Evolutionary conservation across 2,329 filamentous ascomycete genomes (phyloP).

Genomic region (Leptodontidium sp.): DNA sequence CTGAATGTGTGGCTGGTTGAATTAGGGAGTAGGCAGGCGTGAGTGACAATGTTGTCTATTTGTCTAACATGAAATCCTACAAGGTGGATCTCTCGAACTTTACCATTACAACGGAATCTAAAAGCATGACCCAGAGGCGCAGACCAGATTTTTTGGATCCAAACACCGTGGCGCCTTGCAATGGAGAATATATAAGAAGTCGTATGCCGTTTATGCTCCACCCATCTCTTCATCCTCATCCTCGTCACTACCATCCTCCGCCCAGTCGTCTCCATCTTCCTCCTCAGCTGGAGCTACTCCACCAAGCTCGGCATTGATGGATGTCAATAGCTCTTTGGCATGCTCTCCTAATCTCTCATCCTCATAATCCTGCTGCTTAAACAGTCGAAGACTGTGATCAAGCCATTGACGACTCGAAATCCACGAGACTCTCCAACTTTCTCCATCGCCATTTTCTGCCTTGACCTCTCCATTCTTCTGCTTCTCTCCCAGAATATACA

Average conservation of each 20-base stretch:
- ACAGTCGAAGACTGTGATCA: conserved; percentile 81
- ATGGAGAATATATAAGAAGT: neutral
- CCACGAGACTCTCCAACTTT: conserved; percentile 62
- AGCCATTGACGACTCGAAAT: conserved; percentile 84
- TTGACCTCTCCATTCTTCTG: conserved; percentile 55
- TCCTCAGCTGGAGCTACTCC: conserved; percentile 65
- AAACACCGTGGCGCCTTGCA: conserved; percentile 18
- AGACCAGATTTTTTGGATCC: conserved; percentile 5
- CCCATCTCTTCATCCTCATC: conserved; percentile 62
- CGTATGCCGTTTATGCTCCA: conserved; percentile 48
- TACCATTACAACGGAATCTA: neutral
- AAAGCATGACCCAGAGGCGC: neutral
- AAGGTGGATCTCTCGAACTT: neutral
- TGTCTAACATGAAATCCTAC: conserved; percentile 11
- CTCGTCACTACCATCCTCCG: conserved; percentile 62
- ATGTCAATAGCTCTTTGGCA: conserved; percentile 72
- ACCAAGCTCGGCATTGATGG: conserved; percentile 70
- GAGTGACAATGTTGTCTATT: conserved; percentile 3
- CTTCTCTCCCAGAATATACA: conserved; percentile 81
- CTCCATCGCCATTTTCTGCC: conserved; percentile 50
- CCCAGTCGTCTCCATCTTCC: conserved; percentile 57
- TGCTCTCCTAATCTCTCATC: conserved; percentile 81
- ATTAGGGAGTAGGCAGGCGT: no score
- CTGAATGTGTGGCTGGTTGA: no score
- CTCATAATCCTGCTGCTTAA: conserved; percentile 81